Evolutionary conservation across 495 filamentous ascomycete species (phyloP), one percentile per base, ranked within the genome.

Genomic region (Astrothelium macrocarpum): DNA sequence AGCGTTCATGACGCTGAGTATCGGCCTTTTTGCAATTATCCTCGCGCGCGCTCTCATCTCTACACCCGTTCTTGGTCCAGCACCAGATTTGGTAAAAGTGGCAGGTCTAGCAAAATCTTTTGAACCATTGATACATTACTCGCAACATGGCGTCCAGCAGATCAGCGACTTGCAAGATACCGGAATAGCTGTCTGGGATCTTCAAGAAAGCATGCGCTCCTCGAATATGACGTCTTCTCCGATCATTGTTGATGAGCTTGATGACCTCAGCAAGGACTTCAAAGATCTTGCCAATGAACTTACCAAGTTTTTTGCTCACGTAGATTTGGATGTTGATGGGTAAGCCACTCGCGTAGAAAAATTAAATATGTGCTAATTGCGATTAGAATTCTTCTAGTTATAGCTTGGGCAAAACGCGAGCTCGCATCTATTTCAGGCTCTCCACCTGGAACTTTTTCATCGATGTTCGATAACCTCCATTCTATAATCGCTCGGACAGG

Each of bases 391-490:
- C 79, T 96, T 31, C 87, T 93, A 46, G 89, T 92, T 16, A 96
- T 96, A 90, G 90, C 95, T 73, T 96, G 91, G 91, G 89, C 90
- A 34, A 86, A 87, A 70, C 86, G 90, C 59, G 90, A 96, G 75
- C 82, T 96, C 11, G 71, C 78, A 69, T 28, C 70, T 71, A 71
- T 86, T n/a, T 78, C 80, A 5, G 74, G 75, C 12, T 74, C 78
- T 23, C 84, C 87, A 3, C 78, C 81, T 0, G 79, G 79, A 2
- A 75, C 87, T 2, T 76, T 92, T 0, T 81, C 84, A 26, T 81
- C 85, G 32, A 79, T 85, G 69, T 86, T 89, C 67, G 86, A 87
- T 73, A 96, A 95, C 71, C 74, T 94, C 61, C 87, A 96, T 77
- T 83, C 82, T 72, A 74, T 91, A 65, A 78, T 96, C 49, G 86